These are phyloP conservation scores for Albatrellus ellisii DNA, from an alignment of 768 basidiomycete species.

Conservation along the genomic window DNA sequence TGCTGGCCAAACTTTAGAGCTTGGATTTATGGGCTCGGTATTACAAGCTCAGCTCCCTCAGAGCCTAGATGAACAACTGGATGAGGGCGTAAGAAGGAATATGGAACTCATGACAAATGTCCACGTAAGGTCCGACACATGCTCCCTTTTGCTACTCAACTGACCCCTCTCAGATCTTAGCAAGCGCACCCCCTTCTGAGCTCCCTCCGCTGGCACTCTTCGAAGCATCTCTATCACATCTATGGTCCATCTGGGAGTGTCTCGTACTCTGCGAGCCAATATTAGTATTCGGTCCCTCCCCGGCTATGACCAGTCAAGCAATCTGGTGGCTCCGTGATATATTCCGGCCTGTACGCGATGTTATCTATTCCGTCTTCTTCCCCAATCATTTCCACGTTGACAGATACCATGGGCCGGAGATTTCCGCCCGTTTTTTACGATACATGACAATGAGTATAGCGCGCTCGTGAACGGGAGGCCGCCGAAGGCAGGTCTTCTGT, in stretches of 20 bases:
- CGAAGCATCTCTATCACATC: conserved; percentile 47
- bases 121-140: no score
- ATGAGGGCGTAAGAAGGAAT: no score
- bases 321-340: conserved; percentile 90
- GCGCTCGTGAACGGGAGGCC: conserved; percentile 68
- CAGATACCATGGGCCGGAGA: conserved; percentile 80
- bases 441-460: conserved; percentile 81
- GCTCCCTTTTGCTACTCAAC: no score
- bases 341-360: conserved; percentile 68
- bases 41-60: conserved; percentile 62
- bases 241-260: conserved; percentile 92
- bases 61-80: conserved; percentile 59
- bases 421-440: conserved; percentile 89
- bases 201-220: conserved; percentile 49
- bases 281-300: conserved; percentile 67
- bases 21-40: conserved; percentile 75
- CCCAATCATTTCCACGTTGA: neutral
- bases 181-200: conserved; percentile 43
- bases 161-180: conserved; percentile 39
- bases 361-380: conserved; percentile 1
- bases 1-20: conserved; percentile 53
- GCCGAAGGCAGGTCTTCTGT: conserved; percentile 61
- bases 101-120: no score
- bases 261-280: conserved; percentile 84
- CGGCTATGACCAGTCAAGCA: conserved; percentile 73